These are phyloP conservation scores for Coleophoma crateriformis DNA, from an alignment of 2,329 filamentous ascomycete species.

Conservation along the genomic window DNA sequence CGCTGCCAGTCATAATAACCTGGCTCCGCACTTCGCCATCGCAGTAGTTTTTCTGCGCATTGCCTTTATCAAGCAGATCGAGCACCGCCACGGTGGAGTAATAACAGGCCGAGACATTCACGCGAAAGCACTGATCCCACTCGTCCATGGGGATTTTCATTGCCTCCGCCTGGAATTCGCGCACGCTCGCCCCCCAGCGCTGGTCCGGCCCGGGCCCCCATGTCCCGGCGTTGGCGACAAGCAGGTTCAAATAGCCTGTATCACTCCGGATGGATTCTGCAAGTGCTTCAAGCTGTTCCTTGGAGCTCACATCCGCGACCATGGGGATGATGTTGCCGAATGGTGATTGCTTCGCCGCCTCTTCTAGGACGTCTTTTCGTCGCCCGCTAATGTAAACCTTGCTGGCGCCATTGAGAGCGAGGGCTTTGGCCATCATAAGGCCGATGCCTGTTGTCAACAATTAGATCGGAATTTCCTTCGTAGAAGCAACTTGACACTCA, in stretches of 20 bases:
- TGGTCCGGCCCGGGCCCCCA: constrained; percentile 34
- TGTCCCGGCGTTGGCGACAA: constrained; percentile 56
- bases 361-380: constrained; percentile 39
- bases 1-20: background rate
- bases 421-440: constrained; percentile 48
- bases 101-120: too few species aligned
- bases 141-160: too few species aligned
- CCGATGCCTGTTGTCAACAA: too few species aligned
- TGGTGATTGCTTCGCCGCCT: constrained; percentile 32
- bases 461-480: too few species aligned
- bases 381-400: constrained; percentile 52
- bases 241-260: constrained; percentile 53
- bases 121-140: too few species aligned
- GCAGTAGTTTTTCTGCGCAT: background rate
- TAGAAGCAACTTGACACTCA: too few species aligned
- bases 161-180: too few species aligned
- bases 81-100: constrained; percentile 17
- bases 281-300: constrained; percentile 51
- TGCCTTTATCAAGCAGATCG: background rate
- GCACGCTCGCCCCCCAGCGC: too few species aligned
- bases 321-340: constrained; percentile 27
- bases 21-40: background rate
- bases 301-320: constrained; percentile 55
- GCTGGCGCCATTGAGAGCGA: constrained; percentile 44
- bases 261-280: constrained; percentile 47